A percentile compares a stretch with the other conserved stretches of the same genome.
Evolutionary conservation across 73 alveolate genomes (phyloP).

Genomic region (Uronychia setigera): DNA sequence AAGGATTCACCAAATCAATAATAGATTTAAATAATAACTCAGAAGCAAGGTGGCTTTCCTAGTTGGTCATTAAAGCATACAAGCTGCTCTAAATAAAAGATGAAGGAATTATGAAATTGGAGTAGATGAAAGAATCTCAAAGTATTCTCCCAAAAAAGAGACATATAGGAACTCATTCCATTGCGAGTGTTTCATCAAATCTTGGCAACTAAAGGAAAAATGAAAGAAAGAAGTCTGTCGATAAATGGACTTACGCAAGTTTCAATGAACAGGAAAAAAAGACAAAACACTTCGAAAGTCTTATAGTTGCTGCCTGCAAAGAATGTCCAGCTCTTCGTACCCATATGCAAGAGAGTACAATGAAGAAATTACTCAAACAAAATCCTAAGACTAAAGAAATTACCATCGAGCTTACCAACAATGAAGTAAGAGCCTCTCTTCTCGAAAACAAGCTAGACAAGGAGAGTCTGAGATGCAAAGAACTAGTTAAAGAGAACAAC

Average conservation of each 20-base stretch:
- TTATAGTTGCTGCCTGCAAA: background rate
- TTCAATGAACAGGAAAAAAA: background rate
- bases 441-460: background rate
- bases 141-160: background rate
- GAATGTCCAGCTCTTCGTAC: background rate
- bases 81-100: background rate
- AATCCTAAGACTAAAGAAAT: background rate
- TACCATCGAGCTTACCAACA: background rate
- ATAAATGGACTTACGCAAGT: background rate
- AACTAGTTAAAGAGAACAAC: background rate
- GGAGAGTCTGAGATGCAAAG: background rate
- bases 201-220: background rate
- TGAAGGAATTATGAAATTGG: background rate
- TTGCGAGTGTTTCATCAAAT: background rate
- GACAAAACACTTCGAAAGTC: background rate
- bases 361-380: background rate
- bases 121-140: background rate
- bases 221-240: background rate
- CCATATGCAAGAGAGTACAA: background rate
- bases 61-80: background rate
- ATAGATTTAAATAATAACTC: background rate
- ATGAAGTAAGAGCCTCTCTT: background rate
- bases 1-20: background rate
- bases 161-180: no score
- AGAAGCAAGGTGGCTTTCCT: background rate